Evolutionary conservation across 805 yeast species (phyloP).

Genomic region (Myxozyma mucilagina): DNA sequence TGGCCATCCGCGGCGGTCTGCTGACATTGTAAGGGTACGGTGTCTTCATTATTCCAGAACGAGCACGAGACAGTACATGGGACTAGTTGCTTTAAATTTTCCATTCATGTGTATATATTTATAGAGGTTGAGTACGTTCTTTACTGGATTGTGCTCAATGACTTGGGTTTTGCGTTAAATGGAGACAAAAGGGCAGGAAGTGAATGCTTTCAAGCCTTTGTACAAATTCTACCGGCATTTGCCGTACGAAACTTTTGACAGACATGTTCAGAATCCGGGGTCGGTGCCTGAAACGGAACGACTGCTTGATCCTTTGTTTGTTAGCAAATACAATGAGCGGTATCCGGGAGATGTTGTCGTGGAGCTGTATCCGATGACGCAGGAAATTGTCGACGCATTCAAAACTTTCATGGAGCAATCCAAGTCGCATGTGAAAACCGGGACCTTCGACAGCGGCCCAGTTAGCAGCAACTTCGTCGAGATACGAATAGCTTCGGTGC

Average conservation of each 20-base stretch:
- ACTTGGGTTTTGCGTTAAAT: not conserved
- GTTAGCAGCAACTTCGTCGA: not conserved
- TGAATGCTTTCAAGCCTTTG: constrained; percentile 26
- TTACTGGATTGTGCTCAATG: no score
- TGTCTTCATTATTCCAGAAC: no score
- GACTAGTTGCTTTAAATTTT: no score
- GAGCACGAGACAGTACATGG: no score
- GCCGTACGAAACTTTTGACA: constrained; percentile 10
- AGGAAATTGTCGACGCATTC: not conserved
- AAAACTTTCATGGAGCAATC: constrained; percentile 6
- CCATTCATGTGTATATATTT: no score
- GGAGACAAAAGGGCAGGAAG: not conserved
- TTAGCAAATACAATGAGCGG: not conserved
- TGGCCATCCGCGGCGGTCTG: no score
- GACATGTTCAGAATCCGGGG: not conserved
- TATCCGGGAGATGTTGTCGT: constrained; percentile 7
- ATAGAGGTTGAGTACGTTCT: no score
- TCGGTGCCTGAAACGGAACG: not conserved
- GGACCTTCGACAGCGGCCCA: not conserved
- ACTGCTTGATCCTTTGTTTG: constrained; percentile 15
- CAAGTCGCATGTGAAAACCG: not conserved
- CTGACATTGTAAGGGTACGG: no score
- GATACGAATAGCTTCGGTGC: constrained; percentile 37
- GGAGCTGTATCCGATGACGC: not conserved
- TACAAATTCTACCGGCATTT: constrained; percentile 24